Conservation (phyloP, 2,329 filamentous ascomycete species). For the Tolypocladium ovalisporum region DNA sequence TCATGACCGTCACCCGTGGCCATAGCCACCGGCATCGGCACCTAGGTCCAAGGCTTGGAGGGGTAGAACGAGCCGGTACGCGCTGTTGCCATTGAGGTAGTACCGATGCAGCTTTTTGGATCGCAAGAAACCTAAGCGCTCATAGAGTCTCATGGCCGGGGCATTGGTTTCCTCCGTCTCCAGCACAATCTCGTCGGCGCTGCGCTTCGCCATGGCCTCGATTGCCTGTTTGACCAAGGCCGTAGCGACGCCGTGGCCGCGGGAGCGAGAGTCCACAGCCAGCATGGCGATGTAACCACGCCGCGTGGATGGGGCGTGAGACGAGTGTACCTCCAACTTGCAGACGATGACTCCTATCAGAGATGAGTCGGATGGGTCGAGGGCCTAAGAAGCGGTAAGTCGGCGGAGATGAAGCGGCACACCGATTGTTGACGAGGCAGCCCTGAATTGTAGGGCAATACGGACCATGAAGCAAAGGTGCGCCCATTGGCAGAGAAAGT, state of each 20-base stretch:
- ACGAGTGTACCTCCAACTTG: slow-evolving; percentile 84
- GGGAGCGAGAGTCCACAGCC: slow-evolving; percentile 70
- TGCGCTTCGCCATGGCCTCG: slow-evolving; percentile 72
- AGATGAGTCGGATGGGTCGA: slow-evolving; percentile 46
- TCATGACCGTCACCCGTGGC: slow-evolving; percentile 12
- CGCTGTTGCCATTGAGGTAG: slow-evolving; percentile 92
- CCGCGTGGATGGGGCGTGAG: slow-evolving; percentile 61
- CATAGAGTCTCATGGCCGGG: slow-evolving; percentile 84
- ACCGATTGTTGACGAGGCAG: not conserved
- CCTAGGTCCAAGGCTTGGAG: slow-evolving; percentile 46
- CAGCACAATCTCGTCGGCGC: slow-evolving; percentile 88
- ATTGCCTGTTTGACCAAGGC: slow-evolving; percentile 82
- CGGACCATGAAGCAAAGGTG: slow-evolving; percentile 89
- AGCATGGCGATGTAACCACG: slow-evolving; percentile 98
- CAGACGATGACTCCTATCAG: slow-evolving; percentile 88
- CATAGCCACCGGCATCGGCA: slow-evolving; percentile 22
- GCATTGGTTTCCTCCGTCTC: slow-evolving; percentile 93
- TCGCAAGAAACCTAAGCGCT: slow-evolving; percentile 80
- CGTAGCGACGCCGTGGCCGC: slow-evolving; percentile 80
- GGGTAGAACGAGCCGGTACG: slow-evolving; percentile 77
- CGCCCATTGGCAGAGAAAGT: slow-evolving; percentile 96
- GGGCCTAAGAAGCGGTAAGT: slow-evolving; percentile 30
- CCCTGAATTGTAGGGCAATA: not conserved
- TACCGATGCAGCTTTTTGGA: slow-evolving; percentile 92
- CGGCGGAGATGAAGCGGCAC: not conserved